These are phyloP conservation scores for Pseudonectria foliicola DNA, from an alignment of 2,329 filamentous ascomycete genomes.

Conservation along the genomic window DNA sequence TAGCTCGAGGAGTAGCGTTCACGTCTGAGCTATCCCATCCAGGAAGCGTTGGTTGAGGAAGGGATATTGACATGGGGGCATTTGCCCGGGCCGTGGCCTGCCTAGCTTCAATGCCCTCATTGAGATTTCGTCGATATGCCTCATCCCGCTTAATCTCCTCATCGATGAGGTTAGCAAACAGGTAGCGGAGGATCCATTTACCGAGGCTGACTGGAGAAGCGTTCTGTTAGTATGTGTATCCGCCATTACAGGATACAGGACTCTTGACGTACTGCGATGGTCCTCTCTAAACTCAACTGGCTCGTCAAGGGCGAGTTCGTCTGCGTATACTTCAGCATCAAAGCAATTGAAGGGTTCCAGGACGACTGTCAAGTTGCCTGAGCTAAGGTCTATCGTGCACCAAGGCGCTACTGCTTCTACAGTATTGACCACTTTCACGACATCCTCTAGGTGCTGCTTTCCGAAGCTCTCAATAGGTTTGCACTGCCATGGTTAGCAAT, in stretches of 20 bases:
- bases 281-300: slow-evolving; percentile 82
- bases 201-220: slow-evolving; percentile 73
- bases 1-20: slow-evolving; percentile 56
- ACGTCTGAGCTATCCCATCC: slow-evolving; percentile 37
- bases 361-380: slow-evolving; percentile 82
- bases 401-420: slow-evolving; percentile 86
- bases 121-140: slow-evolving; percentile 59
- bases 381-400: slow-evolving; percentile 92
- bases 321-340: slow-evolving; percentile 93
- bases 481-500: slow-evolving; percentile 48
- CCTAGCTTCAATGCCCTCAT: slow-evolving; percentile 54
- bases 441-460: slow-evolving; percentile 88
- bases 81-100: slow-evolving; percentile 47
- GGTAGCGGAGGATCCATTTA: slow-evolving; percentile 89
- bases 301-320: slow-evolving; percentile 71
- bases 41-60: slow-evolving; percentile 28
- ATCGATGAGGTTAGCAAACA: slow-evolving; percentile 83
- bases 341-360: slow-evolving; percentile 95
- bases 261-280: slow-evolving; percentile 65
- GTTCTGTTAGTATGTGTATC: slow-evolving; percentile 17
- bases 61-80: slow-evolving; percentile 52
- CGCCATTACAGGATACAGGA: not conserved
- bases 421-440: slow-evolving; percentile 80
- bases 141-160: slow-evolving; percentile 84
- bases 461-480: slow-evolving; percentile 86